Base-by-base conservation (phyloP, 495 filamentous ascomycete genomes). In the Podospora tetraspora region DNA sequence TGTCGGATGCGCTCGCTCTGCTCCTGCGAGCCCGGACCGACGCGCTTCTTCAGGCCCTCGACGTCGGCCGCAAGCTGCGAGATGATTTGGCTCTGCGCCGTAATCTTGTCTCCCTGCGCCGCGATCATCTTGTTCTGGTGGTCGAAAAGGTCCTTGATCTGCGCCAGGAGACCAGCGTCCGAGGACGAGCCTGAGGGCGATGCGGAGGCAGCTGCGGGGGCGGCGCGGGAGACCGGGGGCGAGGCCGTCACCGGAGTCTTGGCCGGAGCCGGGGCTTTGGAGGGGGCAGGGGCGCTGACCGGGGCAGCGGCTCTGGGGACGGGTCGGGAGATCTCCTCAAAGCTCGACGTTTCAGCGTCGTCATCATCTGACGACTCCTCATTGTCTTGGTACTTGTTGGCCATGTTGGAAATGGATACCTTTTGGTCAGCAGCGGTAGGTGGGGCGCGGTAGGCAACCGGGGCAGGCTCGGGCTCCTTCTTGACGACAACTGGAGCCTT, bases 341-440 rank as follows among this genome's bases (percentile, higher is more conserved):
- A 97, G 79, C 88, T 91, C 5, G 91, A 93, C 13, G 85, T 83
- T 59, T 92, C 91, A 62, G 89, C 87, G 52, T 77, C 81, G 3
- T 88, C 86, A 10, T 86, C 81, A 13, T 80, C 81, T 13, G 80
- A 79, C 12, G 85, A 86, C 22, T 86, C 87, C 25, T 89, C 87
- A 19, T 91, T 79, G 75, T 96, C 93, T 64, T 92, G 87, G 76
- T 90, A 97, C 79, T 93, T 96, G 74, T 85, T 86, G 1, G 94
- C 93, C 82, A 93, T 87, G 63, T 86, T 87, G 30, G 91, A 87
- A 80, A 97, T 94, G 0, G 92, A 94, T 63, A 83, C 84, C 72
- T 92, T 92, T 81, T 93, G 93, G 68, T 95, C 92, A 69, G 88
- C 88, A 82, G 93, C 88, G 5, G 86, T 89, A 3, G 87, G 88